Conservation (phyloP, 495 filamentous ascomycete genomes). For the Rhypophila decipiens region DNA sequence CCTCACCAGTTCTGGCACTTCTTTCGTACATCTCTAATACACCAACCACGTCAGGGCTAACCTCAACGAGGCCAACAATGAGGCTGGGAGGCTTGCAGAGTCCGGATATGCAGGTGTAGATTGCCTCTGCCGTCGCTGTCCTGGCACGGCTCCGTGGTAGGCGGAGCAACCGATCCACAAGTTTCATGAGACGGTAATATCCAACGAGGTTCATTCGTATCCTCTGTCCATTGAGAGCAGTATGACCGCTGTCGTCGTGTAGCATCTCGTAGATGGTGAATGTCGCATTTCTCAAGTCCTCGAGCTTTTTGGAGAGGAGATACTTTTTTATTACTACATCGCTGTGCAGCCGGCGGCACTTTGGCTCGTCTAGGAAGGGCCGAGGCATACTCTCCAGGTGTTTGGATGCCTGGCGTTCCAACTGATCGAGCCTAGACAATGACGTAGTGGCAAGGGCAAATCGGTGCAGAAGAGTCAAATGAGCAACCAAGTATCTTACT, state of each 20-base stretch:
- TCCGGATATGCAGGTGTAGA: neutral
- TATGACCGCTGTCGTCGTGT: neutral
- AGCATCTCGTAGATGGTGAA: neutral
- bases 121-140: neutral
- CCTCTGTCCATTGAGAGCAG: neutral
- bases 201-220: neutral
- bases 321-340: neutral
- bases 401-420: neutral
- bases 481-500: neutral
- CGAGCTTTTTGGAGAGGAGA: neutral
- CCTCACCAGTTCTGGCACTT: too few species aligned
- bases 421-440: neutral
- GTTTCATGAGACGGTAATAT: neutral
- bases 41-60: too few species aligned
- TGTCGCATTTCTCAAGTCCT: neutral
- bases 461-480: neutral
- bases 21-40: too few species aligned
- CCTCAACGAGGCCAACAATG: too few species aligned
- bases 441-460: neutral
- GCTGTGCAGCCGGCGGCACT: neutral
- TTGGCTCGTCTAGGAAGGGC: neutral
- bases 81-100: too few species aligned
- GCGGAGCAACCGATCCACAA: neutral
- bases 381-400: neutral
- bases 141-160: neutral